phyloP scores from a whole-genome alignment of 495 filamentous ascomycete genomes.

The Podospora appendiculata region DNA sequence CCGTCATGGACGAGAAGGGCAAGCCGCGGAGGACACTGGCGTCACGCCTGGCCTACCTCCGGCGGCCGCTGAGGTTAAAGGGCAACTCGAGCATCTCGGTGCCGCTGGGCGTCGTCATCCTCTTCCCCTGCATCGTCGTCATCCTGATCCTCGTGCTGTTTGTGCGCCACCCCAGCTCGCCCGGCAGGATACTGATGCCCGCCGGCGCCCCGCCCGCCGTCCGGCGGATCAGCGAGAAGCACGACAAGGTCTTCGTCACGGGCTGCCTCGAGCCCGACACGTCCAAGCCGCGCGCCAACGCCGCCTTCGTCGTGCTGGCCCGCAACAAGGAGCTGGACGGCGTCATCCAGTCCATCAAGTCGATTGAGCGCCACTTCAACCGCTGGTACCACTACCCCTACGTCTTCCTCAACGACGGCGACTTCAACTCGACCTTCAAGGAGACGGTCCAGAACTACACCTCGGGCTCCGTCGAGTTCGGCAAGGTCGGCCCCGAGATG shows the following conservation, averaged over 20 bases:
- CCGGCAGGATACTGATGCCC: conserved; percentile 78
- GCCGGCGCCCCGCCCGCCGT: conserved; percentile 86
- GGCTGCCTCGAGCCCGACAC: conserved; percentile 73
- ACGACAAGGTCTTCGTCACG: conserved; percentile 92
- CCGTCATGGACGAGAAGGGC: conserved; percentile 38
- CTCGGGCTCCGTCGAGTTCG: conserved; percentile 78
- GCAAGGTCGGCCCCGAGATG: conserved; percentile 81
- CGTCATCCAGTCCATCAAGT: conserved; percentile 93
- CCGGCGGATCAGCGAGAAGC: conserved; percentile 91
- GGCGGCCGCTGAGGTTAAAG: conserved; percentile 81
- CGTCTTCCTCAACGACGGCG: conserved; percentile 96
- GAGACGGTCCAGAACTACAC: conserved; percentile 86
- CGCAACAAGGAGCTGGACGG: conserved; percentile 95
- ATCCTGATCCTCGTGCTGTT: conserved; percentile 86
- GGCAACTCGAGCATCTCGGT: conserved; percentile 92
- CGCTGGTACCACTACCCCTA: conserved; percentile 99
- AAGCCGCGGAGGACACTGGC: conserved; percentile 23
- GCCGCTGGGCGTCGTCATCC: conserved; percentile 82
- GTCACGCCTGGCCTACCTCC: conserved; percentile 70
- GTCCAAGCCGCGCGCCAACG: conserved; percentile 68
- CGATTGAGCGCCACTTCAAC: conserved; percentile 98
- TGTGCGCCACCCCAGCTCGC: conserved; percentile 77
- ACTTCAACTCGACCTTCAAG: conserved; percentile 91
- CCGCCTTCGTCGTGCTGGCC: conserved; percentile 91
- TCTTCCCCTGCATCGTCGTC: conserved; percentile 90